Base-by-base conservation (phyloP, 2,329 filamentous ascomycete genomes). In the Curvularia sp. region DNA sequence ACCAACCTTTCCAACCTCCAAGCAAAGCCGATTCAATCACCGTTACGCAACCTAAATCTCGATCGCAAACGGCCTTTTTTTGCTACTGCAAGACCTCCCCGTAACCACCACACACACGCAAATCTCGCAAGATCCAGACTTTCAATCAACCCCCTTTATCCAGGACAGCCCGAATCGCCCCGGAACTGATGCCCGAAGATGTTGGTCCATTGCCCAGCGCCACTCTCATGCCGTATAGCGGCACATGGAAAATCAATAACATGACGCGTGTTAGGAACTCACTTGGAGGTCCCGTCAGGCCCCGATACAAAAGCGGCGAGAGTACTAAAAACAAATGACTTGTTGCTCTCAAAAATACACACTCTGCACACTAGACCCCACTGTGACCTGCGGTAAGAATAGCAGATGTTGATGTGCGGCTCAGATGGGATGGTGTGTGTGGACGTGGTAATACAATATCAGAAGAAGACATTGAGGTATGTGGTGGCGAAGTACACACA, bases 401-500 rank as follows among this genome's bases (percentile, higher is more conserved):
- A 27, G 41, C 25, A 36, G 10, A 7, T 32, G 8, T 32, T 52
- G 48, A 25, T 27, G 25, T n/a, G 39, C 39, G 18, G 34, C 12
- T n/a, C 27, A 39, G 42, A 23, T 48, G 52, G 49, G 27, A 28
- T 42, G 19, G 12, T 21, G n/a, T 18, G 5, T n/a, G 15, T 46
- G 30, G 23, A 38, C n/a, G 47, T 21, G 38, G 30, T 30, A 21
- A 32, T 12, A n/a, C n/a, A 13, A 51, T 30, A 23, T n/a, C n/a
- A n/a, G n/a, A n/a, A n/a, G 18, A 18, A 32, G 21, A 21, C 10
- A 21, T 15, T n/a, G 34, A 6, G 19, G 39, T 10, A 19, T 43
- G 53, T 55, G 53, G 48, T 39, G 47, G 53, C 53, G 30, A 36
- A 55, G 53, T 21, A 43, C 19, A 32, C 30, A 41, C 13, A 23